phyloP scores from a whole-genome alignment of 2,329 filamentous ascomycete genomes.

The Nothophoma quercina region DNA sequence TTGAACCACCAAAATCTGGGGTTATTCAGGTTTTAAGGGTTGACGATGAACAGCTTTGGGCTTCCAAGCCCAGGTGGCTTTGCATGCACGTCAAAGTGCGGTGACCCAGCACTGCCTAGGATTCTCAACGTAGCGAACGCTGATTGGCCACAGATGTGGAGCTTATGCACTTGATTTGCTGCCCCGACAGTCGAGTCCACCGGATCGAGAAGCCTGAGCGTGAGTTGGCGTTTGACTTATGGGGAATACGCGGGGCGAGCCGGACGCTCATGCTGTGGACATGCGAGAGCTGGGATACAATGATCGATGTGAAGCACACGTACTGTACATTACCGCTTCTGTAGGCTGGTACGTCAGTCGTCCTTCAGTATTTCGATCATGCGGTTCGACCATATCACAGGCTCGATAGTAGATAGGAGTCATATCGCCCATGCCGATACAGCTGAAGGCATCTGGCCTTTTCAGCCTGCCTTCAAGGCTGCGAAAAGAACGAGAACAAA shows the following conservation, averaged over 20 bases:
- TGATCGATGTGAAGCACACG: background rate
- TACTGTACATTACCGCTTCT: background rate
- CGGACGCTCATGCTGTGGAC: constrained; percentile 8
- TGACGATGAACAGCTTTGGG: constrained; percentile 36
- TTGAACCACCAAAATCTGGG: constrained; percentile 28
- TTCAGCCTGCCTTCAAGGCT: background rate
- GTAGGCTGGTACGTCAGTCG: background rate
- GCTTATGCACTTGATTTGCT: constrained; percentile 37
- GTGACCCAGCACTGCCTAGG: constrained; percentile 42
- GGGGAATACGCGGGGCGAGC: constrained; percentile 25
- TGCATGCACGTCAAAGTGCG: constrained; percentile 43
- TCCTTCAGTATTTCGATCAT: background rate
- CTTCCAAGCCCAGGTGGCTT: constrained; percentile 38
- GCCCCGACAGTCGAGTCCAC: constrained; percentile 35
- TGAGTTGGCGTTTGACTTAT: constrained; percentile 36
- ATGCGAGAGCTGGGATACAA: constrained; percentile 1
- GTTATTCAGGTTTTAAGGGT: constrained; percentile 39
- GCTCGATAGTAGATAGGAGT: background rate
- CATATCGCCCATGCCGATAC: background rate
- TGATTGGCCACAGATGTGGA: constrained; percentile 44
- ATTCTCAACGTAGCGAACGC: constrained; percentile 45
- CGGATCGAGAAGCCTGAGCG: constrained; percentile 32
- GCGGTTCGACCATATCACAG: background rate
- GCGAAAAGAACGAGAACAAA: background rate
- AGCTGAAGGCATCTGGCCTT: background rate